A percentile compares a stretch with the other conserved stretches of the same genome.
phyloP scores from a whole-genome alignment of 1,284 basidiomycete genomes.

The Phylloporus sp. region DNA sequence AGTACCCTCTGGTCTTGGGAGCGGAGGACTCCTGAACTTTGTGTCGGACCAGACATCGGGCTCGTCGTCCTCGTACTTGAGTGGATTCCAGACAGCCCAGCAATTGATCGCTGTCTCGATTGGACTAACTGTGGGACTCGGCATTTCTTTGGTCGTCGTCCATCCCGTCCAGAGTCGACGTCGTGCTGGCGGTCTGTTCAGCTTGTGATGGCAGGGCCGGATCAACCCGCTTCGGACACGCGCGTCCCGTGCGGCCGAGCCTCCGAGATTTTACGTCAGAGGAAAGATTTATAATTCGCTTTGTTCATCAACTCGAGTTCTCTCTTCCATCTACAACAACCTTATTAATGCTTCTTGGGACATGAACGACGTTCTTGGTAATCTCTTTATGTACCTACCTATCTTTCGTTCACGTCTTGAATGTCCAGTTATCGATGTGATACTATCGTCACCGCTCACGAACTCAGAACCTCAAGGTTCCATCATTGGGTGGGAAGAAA shows the following conservation, averaged over 20 bases:
- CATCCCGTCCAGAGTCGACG: slow-evolving; percentile 66
- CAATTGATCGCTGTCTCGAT: slow-evolving; percentile 71
- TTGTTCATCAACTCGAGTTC: slow-evolving; percentile 16
- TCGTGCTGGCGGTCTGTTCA: slow-evolving; percentile 61
- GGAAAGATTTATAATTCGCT: slow-evolving; percentile 12
- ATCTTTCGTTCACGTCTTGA: background rate
- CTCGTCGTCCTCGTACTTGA: slow-evolving; percentile 62
- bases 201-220: slow-evolving; percentile 26
- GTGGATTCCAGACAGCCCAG: slow-evolving; percentile 73
- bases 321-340: background rate
- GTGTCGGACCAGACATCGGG: slow-evolving; percentile 61
- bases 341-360: background rate
- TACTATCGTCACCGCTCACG: background rate
- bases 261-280: background rate
- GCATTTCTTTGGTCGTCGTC: slow-evolving; percentile 64
- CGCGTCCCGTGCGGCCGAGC: background rate
- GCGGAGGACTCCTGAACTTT: slow-evolving; percentile 84
- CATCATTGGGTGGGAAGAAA: background rate
- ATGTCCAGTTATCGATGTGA: background rate
- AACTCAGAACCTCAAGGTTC: background rate
- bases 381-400: background rate
- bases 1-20: slow-evolving; percentile 86
- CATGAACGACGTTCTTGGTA: background rate
- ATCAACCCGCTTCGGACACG: background rate
- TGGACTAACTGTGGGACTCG: slow-evolving; percentile 78